Conservation (phyloP, 345 rosid genomes). For the Arabidopsis arenosa region DNA sequence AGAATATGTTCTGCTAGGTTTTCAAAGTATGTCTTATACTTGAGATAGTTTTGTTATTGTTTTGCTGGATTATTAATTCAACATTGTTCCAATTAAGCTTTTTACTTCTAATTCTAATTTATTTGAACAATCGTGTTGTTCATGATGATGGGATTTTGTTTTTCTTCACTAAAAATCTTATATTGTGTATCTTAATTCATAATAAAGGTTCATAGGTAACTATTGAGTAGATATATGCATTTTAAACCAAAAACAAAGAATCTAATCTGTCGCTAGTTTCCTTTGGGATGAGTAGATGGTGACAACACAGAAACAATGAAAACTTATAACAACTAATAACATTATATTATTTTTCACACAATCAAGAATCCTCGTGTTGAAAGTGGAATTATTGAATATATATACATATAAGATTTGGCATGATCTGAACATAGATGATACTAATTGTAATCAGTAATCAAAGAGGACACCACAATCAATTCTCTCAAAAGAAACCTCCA, state of each 20-base stretch:
- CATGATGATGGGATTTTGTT: not conserved
- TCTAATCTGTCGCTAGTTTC: not conserved
- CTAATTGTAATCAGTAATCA: conserved; percentile 1
- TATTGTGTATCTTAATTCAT: not conserved
- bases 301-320: too few relatives aligned
- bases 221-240: too few relatives aligned
- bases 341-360: not conserved
- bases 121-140: not conserved
- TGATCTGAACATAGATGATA: not conserved
- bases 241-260: not conserved
- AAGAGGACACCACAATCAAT: conserved; percentile 27
- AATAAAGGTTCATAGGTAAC: too few relatives aligned
- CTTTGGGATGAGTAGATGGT: not conserved
- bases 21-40: not conserved
- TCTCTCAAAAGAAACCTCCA: conserved; percentile 15
- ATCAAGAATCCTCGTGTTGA: not conserved
- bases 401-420: not conserved
- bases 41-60: not conserved
- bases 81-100: not conserved
- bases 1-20: not conserved
- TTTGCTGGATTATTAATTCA: not conserved
- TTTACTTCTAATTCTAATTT: not conserved
- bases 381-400: not conserved
- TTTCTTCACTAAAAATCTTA: not conserved
- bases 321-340: too few relatives aligned